These are phyloP conservation scores for Clarkia xantiana DNA, from an alignment of 345 rosid species.

Conservation along the genomic window DNA sequence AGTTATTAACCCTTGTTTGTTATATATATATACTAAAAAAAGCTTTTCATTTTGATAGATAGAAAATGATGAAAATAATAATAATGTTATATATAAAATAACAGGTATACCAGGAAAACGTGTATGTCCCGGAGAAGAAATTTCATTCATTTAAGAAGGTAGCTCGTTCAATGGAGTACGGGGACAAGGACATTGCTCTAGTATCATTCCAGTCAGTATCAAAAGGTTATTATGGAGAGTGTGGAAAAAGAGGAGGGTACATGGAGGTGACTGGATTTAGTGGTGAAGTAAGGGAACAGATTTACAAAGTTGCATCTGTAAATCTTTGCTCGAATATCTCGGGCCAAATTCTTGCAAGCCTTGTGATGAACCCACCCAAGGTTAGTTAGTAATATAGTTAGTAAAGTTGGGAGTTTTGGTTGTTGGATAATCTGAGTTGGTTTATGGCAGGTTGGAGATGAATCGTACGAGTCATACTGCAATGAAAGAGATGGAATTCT, in stretches of 20 bases:
- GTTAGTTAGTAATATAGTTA: too few relatives aligned
- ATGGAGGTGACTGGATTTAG: slow-evolving; percentile 88
- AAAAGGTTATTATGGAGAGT: slow-evolving; percentile 92
- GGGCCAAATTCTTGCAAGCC: slow-evolving; percentile 95
- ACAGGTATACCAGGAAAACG: slow-evolving; percentile 82
- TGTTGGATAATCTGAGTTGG: too few relatives aligned
- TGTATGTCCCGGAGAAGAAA: slow-evolving; percentile 77
- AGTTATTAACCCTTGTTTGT: too few relatives aligned
- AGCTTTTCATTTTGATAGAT: too few relatives aligned
- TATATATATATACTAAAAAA: too few relatives aligned
- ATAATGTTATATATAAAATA: neutral
- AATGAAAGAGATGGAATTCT: slow-evolving; percentile 8
- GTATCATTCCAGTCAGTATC: slow-evolving; percentile 94
- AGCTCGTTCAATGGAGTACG: slow-evolving; percentile 76
- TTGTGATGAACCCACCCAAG: slow-evolving; percentile 97
- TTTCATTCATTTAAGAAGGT: slow-evolving; percentile 89
- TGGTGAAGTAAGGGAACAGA: slow-evolving; percentile 71
- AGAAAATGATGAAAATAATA: too few relatives aligned
- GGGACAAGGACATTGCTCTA: slow-evolving; percentile 53
- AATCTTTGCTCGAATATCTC: slow-evolving; percentile 90
- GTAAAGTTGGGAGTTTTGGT: too few relatives aligned
- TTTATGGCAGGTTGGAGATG: slow-evolving; percentile 69
- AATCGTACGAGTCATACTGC: slow-evolving; percentile 22
- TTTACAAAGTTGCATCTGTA: slow-evolving; percentile 90
- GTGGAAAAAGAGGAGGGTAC: slow-evolving; percentile 98